Percentiles rank a stretch among this genome's conserved stretches.
phyloP scores from a whole-genome alignment of 164 flowering plant species.

The Sextonia rubra region DNA sequence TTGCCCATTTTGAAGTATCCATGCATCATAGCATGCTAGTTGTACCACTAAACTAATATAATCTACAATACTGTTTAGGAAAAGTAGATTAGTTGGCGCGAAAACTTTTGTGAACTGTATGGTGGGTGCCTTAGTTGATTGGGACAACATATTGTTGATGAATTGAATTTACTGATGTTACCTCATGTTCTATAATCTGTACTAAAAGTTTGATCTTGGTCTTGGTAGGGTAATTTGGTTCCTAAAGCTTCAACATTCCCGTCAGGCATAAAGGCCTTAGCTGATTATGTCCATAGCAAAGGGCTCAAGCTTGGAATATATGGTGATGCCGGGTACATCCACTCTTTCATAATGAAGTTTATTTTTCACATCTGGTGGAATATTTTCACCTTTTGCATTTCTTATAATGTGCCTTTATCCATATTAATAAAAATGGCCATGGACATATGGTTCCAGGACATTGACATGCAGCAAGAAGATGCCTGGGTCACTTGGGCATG shows the following conservation, averaged over 20 bases:
- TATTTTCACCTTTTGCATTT: neutral
- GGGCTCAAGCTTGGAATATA: slow-evolving; percentile 70
- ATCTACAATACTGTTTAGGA: too few relatives aligned
- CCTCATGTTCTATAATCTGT: too few relatives aligned
- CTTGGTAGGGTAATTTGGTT: slow-evolving; percentile 49
- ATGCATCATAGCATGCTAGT: too few relatives aligned
- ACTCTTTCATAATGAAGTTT: neutral
- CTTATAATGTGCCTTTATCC: too few relatives aligned
- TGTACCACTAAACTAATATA: too few relatives aligned
- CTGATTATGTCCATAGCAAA: slow-evolving; percentile 63
- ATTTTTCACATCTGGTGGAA: neutral
- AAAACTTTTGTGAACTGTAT: too few relatives aligned
- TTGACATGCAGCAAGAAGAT: slow-evolving; percentile 51
- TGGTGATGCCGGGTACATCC: slow-evolving; percentile 54
- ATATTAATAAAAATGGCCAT: too few relatives aligned
- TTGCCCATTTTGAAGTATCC: too few relatives aligned
- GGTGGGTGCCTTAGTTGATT: too few relatives aligned
- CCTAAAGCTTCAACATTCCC: slow-evolving; percentile 52
- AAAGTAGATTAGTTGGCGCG: too few relatives aligned
- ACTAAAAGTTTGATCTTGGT: neutral
- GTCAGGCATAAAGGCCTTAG: slow-evolving; percentile 63
- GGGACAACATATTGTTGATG: too few relatives aligned
- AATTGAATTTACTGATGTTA: too few relatives aligned
- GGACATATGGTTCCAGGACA: slow-evolving; percentile 22
- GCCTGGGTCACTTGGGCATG: slow-evolving; percentile 70